Conservation (phyloP, 345 rosid genomes). For the Camelina laxa region DNA sequence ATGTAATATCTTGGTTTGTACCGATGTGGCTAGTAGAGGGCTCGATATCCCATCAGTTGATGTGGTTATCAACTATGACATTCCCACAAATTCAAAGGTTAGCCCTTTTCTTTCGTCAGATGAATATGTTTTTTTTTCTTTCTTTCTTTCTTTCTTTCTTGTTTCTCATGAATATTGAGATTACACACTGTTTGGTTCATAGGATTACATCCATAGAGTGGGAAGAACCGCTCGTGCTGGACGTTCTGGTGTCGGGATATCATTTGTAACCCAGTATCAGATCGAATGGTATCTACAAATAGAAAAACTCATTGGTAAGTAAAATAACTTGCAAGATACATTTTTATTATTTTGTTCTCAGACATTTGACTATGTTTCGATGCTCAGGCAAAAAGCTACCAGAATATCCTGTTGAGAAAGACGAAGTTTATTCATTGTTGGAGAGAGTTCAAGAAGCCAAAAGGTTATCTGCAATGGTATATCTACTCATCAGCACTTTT, state of each 20-base stretch:
- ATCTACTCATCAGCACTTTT: not conserved
- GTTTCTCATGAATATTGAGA: conserved; percentile 16
- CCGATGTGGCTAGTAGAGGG: conserved; percentile 98
- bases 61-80: conserved; percentile 90
- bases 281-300: conserved; percentile 90
- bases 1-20: conserved; percentile 89
- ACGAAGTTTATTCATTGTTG: conserved; percentile 68
- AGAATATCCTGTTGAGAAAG: conserved; percentile 71
- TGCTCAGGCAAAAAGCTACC: conserved; percentile 78
- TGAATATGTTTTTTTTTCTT: not conserved
- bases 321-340: not conserved
- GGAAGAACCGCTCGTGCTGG: conserved; percentile 98
- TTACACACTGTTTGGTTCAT: conserved; percentile 14
- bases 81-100: conserved; percentile 64
- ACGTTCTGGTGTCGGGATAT: conserved; percentile 89
- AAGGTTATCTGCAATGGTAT: conserved; percentile 65
- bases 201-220: conserved; percentile 92
- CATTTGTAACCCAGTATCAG: conserved; percentile 89
- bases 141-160: conserved; percentile 2
- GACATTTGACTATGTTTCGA: conserved; percentile 13
- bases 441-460: conserved; percentile 76
- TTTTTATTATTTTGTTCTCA: not conserved
- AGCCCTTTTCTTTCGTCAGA: not conserved
- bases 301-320: conserved; percentile 84
- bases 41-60: conserved; percentile 98